Conservation (phyloP, 768 basidiomycete species). For the Termitomyces sp. region DNA sequence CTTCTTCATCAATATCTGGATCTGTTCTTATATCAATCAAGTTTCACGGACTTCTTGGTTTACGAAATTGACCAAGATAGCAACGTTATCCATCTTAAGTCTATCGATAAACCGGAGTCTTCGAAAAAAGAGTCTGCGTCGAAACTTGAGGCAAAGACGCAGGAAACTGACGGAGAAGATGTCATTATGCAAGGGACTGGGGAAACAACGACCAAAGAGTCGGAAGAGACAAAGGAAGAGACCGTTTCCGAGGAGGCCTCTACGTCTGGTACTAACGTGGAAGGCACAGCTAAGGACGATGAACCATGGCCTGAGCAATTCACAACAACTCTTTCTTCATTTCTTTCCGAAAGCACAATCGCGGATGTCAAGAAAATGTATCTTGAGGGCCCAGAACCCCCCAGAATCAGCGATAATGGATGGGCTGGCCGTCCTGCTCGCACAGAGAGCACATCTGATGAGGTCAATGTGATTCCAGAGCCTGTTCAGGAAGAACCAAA, state of each 20-base stretch:
- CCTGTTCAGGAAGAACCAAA: conserved; percentile 19
- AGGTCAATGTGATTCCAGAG: conserved; percentile 12
- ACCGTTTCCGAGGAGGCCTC: conserved; percentile 3
- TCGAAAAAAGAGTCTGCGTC: conserved; percentile 33
- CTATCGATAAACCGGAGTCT: conserved; percentile 65
- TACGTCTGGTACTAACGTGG: conserved; percentile 4
- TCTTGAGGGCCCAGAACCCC: conserved; percentile 78
- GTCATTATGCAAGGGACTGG: conserved; percentile 18
- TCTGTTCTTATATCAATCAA: conserved; percentile 23
- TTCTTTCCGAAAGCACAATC: conserved; percentile 59
- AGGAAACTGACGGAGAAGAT: conserved; percentile 14
- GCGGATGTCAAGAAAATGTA: conserved; percentile 64
- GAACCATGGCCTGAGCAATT: conserved; percentile 68
- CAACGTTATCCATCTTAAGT: conserved; percentile 76
- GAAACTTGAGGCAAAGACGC: conserved; percentile 12
- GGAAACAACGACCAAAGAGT: conserved; percentile 1
- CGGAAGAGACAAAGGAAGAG: conserved; percentile 11
- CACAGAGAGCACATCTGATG: conserved; percentile 13
- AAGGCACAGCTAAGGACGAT: conserved; percentile 16
- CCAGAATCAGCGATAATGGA: conserved; percentile 66
- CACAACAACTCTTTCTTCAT: conserved; percentile 48
- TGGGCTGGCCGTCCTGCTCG: conserved; percentile 54
- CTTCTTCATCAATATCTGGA: not conserved
- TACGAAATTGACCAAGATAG: conserved; percentile 83
- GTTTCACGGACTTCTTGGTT: conserved; percentile 97